These are phyloP conservation scores for Tubosaeta sp. DNA, from an alignment of 768 basidiomycete genomes.

Conservation along the genomic window DNA sequence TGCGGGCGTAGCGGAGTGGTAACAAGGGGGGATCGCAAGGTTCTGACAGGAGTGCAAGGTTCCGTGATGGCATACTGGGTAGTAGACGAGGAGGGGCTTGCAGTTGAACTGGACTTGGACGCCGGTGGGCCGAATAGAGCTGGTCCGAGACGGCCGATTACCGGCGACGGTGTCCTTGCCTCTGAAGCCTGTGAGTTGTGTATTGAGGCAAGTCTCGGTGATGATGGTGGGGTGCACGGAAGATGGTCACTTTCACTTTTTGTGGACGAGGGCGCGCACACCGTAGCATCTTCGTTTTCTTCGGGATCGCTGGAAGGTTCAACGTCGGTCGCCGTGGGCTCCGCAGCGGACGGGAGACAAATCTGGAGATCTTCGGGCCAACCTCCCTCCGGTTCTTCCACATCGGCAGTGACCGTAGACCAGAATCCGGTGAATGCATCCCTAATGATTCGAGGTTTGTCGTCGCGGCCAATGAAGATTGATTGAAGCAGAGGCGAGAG, in stretches of 20 bases:
- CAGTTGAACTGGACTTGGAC: conserved; percentile 1
- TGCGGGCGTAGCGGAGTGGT: conserved; percentile 37
- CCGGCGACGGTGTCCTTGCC: conserved; percentile 9
- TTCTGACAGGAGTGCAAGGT: conserved; percentile 27
- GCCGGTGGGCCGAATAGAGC: conserved; percentile 20
- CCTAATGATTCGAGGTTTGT: conserved; percentile 40
- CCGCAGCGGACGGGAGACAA: conserved; percentile 25
- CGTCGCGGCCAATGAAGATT: conserved; percentile 48
- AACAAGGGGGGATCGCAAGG: conserved; percentile 18
- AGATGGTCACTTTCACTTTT: conserved; percentile 5
- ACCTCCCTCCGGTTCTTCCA: conserved; percentile 40
- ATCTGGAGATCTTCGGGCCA: conserved; percentile 50
- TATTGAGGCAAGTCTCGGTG: conserved; percentile 3
- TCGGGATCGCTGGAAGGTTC: conserved; percentile 26
- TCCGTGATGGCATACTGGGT: conserved; percentile 1
- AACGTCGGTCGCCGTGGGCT: neutral
- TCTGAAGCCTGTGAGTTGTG: conserved; percentile 3
- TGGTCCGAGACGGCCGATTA: conserved; percentile 27
- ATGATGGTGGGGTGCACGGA: conserved; percentile 7
- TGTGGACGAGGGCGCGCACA: conserved; percentile 3
- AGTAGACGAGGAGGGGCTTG: conserved; percentile 5
- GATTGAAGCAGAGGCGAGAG: conserved; percentile 53
- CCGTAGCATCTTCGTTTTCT: conserved; percentile 15
- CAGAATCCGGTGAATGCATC: conserved; percentile 64
- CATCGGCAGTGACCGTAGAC: conserved; percentile 42